Conservation (phyloP, 1,284 basidiomycete genomes). For the Ganoderma leucocontextum region DNA sequence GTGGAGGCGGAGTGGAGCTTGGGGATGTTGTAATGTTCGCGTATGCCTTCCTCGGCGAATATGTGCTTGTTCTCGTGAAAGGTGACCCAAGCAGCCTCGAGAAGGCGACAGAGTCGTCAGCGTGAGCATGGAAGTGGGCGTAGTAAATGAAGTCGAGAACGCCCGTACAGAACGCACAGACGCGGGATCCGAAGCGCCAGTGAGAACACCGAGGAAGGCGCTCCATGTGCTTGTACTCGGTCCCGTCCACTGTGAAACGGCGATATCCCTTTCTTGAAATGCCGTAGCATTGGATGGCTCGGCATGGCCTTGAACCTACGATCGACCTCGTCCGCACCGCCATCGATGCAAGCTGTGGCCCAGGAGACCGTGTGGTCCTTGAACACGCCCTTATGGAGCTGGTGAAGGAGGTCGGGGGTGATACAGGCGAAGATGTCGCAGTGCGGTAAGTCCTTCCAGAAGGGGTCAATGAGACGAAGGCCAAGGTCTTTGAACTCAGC, state of each 20-base stretch:
- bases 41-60: neutral
- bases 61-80: too few relatives aligned
- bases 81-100: too few relatives aligned
- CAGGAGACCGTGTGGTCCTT: conserved; percentile 46
- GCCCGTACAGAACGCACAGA: neutral
- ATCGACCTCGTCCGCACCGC: conserved; percentile 36
- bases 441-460: conserved; percentile 38
- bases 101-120: neutral
- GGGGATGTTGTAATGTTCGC: neutral
- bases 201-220: conserved; percentile 35
- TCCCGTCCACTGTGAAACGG: conserved; percentile 39
- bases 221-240: conserved; percentile 40
- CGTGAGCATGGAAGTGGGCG: neutral
- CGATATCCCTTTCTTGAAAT: conserved; percentile 38
- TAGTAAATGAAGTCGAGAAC: too few relatives aligned
- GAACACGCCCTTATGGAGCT: conserved; percentile 44
- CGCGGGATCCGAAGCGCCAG: conserved; percentile 24
- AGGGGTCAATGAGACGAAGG: conserved; percentile 27
- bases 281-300: conserved; percentile 3
- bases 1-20: neutral
- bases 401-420: conserved; percentile 40
- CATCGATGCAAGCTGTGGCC: conserved; percentile 25
- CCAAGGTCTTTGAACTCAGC: too few relatives aligned
- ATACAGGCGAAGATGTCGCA: conserved; percentile 13
- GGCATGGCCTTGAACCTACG: conserved; percentile 33